Base-by-base conservation (phyloP, 2,329 filamentous ascomycete genomes). In the Fusarium sp. region DNA sequence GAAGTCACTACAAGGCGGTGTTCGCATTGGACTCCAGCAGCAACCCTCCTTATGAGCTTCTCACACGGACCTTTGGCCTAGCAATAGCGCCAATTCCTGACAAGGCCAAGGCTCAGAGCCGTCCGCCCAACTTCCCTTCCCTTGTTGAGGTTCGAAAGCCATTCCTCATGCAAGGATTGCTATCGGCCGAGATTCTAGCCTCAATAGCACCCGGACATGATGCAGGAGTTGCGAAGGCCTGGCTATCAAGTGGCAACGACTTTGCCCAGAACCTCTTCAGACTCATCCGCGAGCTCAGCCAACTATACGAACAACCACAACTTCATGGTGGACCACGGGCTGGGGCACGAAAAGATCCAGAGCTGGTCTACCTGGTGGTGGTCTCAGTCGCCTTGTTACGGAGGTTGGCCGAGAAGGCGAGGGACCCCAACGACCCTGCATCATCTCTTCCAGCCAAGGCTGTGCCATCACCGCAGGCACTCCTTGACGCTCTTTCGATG, bases 171-270 rank as follows among this genome's bases (percentile, higher is more conserved):
- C 96, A 99, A 83, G 95, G 95, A 2, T 90, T 98, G 77, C 87
- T 98, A 7, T 93, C 95, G 1, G 95, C 94, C 0, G 95, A 98
- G 75, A 97, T 98, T 60, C 84, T 98, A 4, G 91, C 94, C 0
- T 92, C 92, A 11, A 86, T 98, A 14, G 90, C 91, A 4, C 92
- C 92, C 3, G 88, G 89, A 6, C 87, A 90, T n/a, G 94, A 97
- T 73, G 88, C 88, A 17, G 88, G 90, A 5, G 84, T 98, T 9
- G 92, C 95, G 5, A 90, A 90, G 64, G 87, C 89, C 0, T 98
- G 96, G 95, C 88, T 98, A 9, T 90, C 92, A 42, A 94, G 93
- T 5, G 91, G 92, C 46, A 95, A 97, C 76, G 94, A 93, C 0
- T 96, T 98, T 81, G 92, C 94, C 1, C 90, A 93, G 66, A 95